These are phyloP conservation scores for Ceratonia siliqua DNA, from an alignment of 306 rosid genomes.

Conservation along the genomic window DNA sequence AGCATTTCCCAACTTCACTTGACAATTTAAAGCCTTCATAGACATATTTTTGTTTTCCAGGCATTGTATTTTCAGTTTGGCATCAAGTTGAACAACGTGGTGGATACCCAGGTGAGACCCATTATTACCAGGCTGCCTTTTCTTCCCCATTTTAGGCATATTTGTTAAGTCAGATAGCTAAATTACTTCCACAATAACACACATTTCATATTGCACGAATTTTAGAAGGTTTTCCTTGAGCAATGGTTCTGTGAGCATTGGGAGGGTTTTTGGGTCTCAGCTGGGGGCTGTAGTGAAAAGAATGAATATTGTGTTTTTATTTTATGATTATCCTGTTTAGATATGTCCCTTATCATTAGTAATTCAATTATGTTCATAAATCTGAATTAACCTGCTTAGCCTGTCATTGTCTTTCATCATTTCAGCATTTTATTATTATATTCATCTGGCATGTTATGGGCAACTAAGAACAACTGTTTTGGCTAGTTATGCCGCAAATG, in stretches of 20 bases:
- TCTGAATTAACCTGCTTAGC: conserved; percentile 1
- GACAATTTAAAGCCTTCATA: conserved; percentile 17
- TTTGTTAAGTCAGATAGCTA: conserved; percentile 22
- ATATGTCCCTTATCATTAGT: conserved; percentile 3
- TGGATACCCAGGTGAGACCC: conserved; percentile 93
- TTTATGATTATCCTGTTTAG: conserved; percentile 12
- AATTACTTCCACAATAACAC: conserved; percentile 16
- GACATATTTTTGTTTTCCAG: conserved; percentile 49
- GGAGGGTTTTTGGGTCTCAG: conserved; percentile 18
- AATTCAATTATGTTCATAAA: conserved; percentile 17
- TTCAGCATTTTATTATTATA: conserved; percentile 13
- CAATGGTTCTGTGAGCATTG: neutral
- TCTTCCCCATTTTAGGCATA: neutral
- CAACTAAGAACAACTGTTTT: neutral
- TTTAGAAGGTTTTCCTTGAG: conserved; percentile 3
- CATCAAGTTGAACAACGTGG: conserved; percentile 94
- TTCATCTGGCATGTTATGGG: neutral
- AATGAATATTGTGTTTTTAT: neutral
- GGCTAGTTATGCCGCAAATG: neutral
- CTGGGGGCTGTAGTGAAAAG: neutral
- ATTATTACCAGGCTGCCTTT: conserved; percentile 3
- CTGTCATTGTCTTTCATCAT: conserved; percentile 3
- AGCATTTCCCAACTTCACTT: conserved; percentile 4
- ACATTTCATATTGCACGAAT: neutral
- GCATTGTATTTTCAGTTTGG: conserved; percentile 95